A percentile compares a stretch with the other conserved stretches of the same genome.
Conservation (phyloP, 139 green algal species). For the Picochlorum sp. region DNA sequence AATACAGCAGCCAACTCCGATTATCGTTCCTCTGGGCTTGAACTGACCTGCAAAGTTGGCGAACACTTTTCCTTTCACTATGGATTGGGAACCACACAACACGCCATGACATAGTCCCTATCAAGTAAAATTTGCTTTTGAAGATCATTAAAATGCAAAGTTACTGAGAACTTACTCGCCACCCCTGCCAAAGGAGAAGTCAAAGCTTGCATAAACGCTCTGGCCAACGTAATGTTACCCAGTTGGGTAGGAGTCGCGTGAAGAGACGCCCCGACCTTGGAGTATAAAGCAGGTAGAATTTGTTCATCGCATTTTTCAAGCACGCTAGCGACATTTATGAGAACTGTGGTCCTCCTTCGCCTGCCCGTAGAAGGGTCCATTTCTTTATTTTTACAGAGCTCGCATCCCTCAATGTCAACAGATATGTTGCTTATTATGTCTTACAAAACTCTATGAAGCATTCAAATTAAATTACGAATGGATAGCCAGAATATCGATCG, state of each 20-base stretch:
- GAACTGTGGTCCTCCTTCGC: not conserved
- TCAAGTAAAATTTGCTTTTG: not conserved
- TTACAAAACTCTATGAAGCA: not conserved
- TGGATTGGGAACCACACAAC: slow-evolving; percentile 6
- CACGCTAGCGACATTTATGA: slow-evolving; percentile 56
- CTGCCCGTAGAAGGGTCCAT: not conserved
- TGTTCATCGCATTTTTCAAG: slow-evolving; percentile 62
- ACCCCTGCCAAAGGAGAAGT: slow-evolving; percentile 34
- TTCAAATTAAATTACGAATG: not conserved
- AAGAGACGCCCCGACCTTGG: slow-evolving; percentile 44
- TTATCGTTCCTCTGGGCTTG: slow-evolving; percentile 38
- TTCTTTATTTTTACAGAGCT: not conserved
- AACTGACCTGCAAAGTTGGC: slow-evolving; percentile 7
- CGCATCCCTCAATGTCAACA: not conserved
- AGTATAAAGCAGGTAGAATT: slow-evolving; percentile 68
- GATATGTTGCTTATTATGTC: not conserved
- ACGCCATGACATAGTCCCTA: not conserved
- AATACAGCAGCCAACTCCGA: slow-evolving; percentile 49
- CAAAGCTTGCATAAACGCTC: slow-evolving; percentile 54
- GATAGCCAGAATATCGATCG: not conserved
- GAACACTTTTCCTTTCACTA: no score
- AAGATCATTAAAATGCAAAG: not conserved
- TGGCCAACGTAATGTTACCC: slow-evolving; percentile 50
- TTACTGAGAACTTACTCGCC: slow-evolving; percentile 1
- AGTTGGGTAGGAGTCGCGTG: slow-evolving; percentile 52